A percentile compares a stretch with the other conserved stretches of the same genome.
These are phyloP conservation scores for Agrocybe praecox DNA, from an alignment of 768 basidiomycete genomes.

Conservation along the genomic window DNA sequence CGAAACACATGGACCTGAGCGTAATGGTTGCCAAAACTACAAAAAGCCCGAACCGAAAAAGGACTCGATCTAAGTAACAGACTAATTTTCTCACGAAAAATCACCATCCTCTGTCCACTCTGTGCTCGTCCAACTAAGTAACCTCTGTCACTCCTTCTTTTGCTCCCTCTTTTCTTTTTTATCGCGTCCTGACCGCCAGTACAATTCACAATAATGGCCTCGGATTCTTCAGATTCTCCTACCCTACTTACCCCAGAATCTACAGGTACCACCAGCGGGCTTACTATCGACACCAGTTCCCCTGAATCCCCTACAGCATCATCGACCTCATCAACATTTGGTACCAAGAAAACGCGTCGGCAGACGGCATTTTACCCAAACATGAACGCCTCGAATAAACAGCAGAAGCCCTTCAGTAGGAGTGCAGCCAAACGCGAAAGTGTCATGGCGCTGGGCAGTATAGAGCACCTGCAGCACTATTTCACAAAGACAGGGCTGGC, in stretches of 20 bases:
- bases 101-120: slow-evolving; percentile 22
- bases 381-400: slow-evolving; percentile 69
- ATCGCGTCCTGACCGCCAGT: not conserved
- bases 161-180: not conserved
- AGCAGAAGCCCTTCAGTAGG: slow-evolving; percentile 82
- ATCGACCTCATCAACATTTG: slow-evolving; percentile 2
- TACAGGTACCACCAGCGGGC: slow-evolving; percentile 38
- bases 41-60: too few relatives aligned
- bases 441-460: slow-evolving; percentile 94
- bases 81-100: not conserved
- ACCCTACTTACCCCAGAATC: slow-evolving; percentile 64
- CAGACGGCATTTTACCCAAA: slow-evolving; percentile 82
- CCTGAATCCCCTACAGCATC: slow-evolving; percentile 17
- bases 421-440: slow-evolving; percentile 93
- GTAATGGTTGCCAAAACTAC: too few relatives aligned
- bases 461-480: slow-evolving; percentile 94
- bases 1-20: too few relatives aligned
- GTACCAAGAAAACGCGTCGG: slow-evolving; percentile 55
- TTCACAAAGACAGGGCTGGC: slow-evolving; percentile 88
- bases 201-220: slow-evolving; percentile 28
- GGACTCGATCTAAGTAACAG: too few relatives aligned
- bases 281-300: slow-evolving; percentile 25
- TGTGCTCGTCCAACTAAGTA: not conserved
- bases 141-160: slow-evolving; percentile 4
- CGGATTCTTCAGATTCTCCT: slow-evolving; percentile 51